These are phyloP conservation scores for Cryptosporidium ubiquitum DNA, from an alignment of 169 alveolate genomes.

Conservation along the genomic window DNA sequence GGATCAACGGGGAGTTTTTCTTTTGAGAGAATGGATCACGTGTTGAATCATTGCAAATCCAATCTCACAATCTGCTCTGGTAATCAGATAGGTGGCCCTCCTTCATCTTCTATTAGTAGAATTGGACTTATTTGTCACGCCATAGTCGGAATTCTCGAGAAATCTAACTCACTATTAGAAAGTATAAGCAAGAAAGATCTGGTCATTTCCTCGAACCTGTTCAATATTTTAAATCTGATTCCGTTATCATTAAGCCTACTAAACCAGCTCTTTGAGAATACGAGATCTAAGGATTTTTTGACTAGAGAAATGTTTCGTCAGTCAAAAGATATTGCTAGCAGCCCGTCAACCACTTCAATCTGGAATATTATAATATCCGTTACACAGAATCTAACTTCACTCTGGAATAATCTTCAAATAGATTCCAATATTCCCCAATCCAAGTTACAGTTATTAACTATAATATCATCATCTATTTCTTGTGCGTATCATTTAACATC, in stretches of 20 bases:
- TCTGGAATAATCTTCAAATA: neutral
- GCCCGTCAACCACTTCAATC: neutral
- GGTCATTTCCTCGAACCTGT: neutral
- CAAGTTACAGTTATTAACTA: neutral
- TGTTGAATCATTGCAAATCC: neutral
- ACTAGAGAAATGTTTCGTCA: neutral
- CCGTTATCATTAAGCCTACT: conserved; percentile 5
- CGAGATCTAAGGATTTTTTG: conserved; percentile 22
- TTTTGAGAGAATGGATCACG: neutral
- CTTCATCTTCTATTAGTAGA: conserved; percentile 24
- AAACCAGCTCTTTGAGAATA: conserved; percentile 26
- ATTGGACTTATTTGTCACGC: conserved; percentile 35
- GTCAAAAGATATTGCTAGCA: neutral
- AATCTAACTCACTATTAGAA: neutral
- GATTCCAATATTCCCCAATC: neutral
- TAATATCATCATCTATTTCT: conserved; percentile 16
- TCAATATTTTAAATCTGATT: neutral
- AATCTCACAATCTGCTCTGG: conserved; percentile 5
- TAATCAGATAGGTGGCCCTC: neutral
- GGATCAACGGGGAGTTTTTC: conserved; percentile 19
- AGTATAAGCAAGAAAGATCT: neutral
- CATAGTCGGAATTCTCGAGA: neutral
- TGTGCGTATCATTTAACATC: conserved; percentile 42
- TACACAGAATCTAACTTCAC: conserved; percentile 5
- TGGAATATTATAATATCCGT: conserved; percentile 5